Percentiles rank a stretch among this genome's conserved stretches.
Evolutionary conservation across 306 rosid species (phyloP).

Genomic region (Gynostemma pentaphyllum): DNA sequence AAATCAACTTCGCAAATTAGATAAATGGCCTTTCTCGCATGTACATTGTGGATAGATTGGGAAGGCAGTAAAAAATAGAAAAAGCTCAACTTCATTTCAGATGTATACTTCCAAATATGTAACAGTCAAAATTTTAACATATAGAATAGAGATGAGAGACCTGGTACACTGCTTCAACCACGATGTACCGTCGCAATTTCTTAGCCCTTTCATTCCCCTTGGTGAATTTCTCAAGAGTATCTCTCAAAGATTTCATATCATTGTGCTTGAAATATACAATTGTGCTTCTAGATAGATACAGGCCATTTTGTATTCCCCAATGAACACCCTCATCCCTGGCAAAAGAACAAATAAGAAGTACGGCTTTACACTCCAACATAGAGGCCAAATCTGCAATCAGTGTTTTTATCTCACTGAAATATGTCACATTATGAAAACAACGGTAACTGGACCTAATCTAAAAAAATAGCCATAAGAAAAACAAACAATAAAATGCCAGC

Average conservation of each 20-base stretch:
- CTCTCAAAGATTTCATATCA: constrained; percentile 72
- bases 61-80: too few species aligned
- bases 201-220: constrained; percentile 43
- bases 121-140: background rate
- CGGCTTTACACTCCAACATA: background rate
- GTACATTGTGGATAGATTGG: too few species aligned
- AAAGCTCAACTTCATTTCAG: background rate
- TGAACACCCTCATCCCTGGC: constrained; percentile 95
- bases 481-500: background rate
- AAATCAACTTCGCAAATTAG: too few species aligned
- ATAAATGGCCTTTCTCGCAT: too few species aligned
- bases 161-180: constrained; percentile 95
- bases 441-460: background rate
- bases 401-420: background rate
- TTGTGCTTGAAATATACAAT: constrained; percentile 89
- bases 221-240: constrained; percentile 63
- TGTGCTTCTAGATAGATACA: constrained; percentile 87
- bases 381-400: background rate
- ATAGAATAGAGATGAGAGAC: constrained; percentile 30
- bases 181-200: constrained; percentile 91
- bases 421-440: background rate
- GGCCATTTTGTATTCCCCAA: constrained; percentile 98
- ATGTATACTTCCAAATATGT: background rate
- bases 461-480: background rate
- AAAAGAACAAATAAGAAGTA: constrained; percentile 13